These are phyloP conservation scores for Lentinula sp. DNA, from an alignment of 768 basidiomycete genomes.

Conservation along the genomic window DNA sequence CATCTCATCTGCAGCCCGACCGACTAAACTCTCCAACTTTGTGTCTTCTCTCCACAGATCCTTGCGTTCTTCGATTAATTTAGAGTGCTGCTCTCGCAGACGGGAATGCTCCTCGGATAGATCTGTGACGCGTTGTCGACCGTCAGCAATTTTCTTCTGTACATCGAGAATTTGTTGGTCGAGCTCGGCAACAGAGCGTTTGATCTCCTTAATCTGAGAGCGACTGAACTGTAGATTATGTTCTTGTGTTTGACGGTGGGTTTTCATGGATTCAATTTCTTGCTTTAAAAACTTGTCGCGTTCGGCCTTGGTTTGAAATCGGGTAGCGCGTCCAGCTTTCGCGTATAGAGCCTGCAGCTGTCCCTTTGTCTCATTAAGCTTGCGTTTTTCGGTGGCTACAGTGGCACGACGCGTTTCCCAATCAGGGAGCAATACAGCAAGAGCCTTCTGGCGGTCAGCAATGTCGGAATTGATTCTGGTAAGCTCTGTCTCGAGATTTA, in stretches of 20 bases:
- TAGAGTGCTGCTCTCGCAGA: constrained; percentile 64
- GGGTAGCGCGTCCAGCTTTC: constrained; percentile 85
- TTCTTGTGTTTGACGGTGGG: constrained; percentile 51
- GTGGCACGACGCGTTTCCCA: constrained; percentile 56
- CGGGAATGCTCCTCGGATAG: constrained; percentile 52
- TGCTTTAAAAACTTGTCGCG: constrained; percentile 77
- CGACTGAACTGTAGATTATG: constrained; percentile 49
- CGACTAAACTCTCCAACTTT: constrained; percentile 72
- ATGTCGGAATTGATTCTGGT: constrained; percentile 55
- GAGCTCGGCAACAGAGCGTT: constrained; percentile 46
- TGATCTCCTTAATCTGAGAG: constrained; percentile 42
- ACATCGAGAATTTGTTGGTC: constrained; percentile 53
- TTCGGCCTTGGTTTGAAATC: constrained; percentile 78
- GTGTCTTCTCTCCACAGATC: constrained; percentile 95
- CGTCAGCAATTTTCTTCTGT: constrained; percentile 59
- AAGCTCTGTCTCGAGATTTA: constrained; percentile 62
- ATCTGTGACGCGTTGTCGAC: constrained; percentile 48
- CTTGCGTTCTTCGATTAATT: constrained; percentile 76
- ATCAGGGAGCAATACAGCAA: constrained; percentile 61
- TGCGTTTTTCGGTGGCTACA: constrained; percentile 53
- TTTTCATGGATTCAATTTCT: constrained; percentile 69
- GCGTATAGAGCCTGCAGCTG: constrained; percentile 71
- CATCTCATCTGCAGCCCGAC: constrained; percentile 75
- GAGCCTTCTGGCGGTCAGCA: constrained; percentile 49
- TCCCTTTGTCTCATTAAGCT: constrained; percentile 70